A percentile compares a stretch with the other conserved stretches of the same genome.
These are phyloP conservation scores for Pyrenophora teres DNA, from an alignment of 2,329 filamentous ascomycete species.

Conservation along the genomic window DNA sequence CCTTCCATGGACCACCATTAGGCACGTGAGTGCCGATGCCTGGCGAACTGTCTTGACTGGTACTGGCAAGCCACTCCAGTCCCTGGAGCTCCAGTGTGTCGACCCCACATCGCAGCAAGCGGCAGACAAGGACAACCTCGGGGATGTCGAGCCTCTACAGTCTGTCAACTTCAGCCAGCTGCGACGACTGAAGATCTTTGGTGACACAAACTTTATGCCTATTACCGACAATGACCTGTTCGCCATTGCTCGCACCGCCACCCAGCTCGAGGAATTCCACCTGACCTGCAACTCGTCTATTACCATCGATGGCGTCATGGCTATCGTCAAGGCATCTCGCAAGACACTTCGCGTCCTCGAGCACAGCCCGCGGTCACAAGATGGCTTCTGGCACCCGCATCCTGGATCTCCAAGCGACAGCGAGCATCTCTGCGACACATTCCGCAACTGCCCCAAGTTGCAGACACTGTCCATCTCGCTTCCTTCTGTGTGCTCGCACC, in stretches of 20 bases:
- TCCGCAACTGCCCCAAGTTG: constrained; percentile 53
- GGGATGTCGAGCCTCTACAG: constrained; percentile 52
- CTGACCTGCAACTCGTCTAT: constrained; percentile 59
- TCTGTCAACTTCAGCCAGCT: constrained; percentile 57
- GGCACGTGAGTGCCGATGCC: constrained; percentile 54
- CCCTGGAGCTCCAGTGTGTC: constrained; percentile 58
- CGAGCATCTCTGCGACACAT: constrained; percentile 56
- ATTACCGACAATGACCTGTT: constrained; percentile 56
- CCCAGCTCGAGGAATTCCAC: constrained; percentile 58
- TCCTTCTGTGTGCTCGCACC: constrained; percentile 53
- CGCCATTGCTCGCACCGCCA: constrained; percentile 57
- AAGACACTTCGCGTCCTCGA: constrained; percentile 57
- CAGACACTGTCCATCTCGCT: constrained; percentile 56
- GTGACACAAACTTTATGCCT: constrained; percentile 59
- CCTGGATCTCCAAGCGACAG: constrained; percentile 51
- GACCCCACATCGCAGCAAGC: constrained; percentile 55
- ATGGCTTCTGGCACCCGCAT: constrained; percentile 58
- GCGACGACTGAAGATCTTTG: constrained; percentile 59
- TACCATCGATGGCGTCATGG: constrained; percentile 58
- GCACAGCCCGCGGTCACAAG: constrained; percentile 58
- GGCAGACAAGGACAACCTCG: constrained; percentile 44
- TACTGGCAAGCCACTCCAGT: constrained; percentile 52
- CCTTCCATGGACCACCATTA: constrained; percentile 59
- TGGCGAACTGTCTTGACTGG: constrained; percentile 56
- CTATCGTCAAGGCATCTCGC: constrained; percentile 56